Evolutionary conservation across 768 basidiomycete species (phyloP), one percentile per base, ranked within the genome.

Genomic region (Daedaleopsis nitida): DNA sequence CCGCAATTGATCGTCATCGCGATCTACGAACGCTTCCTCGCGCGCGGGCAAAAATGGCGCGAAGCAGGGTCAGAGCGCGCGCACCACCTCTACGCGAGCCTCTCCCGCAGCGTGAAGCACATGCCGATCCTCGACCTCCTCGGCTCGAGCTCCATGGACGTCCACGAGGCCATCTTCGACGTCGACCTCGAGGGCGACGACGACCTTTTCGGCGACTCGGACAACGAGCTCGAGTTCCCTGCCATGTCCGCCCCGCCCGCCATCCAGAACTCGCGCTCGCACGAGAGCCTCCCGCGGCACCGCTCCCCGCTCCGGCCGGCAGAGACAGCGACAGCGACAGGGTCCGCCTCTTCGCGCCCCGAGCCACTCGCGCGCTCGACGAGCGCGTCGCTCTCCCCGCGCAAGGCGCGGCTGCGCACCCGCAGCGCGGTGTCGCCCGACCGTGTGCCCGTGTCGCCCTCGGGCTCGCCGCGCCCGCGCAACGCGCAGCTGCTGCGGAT

Each of bases 131-230:
- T 93, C 14, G 92, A 93, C 65, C 70, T 94, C 16, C 82, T 92
- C n/a, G 90, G 92, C 24, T 83, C 87, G 7, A 78, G 84, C 16
- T 79, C 85, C 16, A 82, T 80, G 55, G 85, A 89, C 60, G 67
- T 94, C 17, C 88, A 88, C 66, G 89, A 89, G 53, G 89, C 89
- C 1, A 89, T 94, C 45, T 92, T 94, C 66, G 88, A 90, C 57
- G 82, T 89, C 1, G 87, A 91, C 27, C 69, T 81, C 21, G 70
- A 73, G 4, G 27, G 27, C 27, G 70, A 72, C 32, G 73, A 85
- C 10, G 82, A 80, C 43, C 74, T 85, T 27, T 86, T 88, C 64
- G 75, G 74, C 5, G 82, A 81, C 13, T 77, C 72, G 7, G 84
- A 83, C 39, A 77, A 78, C n/a, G 84, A 82, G 34, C 66, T 69